phyloP scores from a whole-genome alignment of 2,329 filamentous ascomycete genomes.

The Sclerotinia trifoliorum region DNA sequence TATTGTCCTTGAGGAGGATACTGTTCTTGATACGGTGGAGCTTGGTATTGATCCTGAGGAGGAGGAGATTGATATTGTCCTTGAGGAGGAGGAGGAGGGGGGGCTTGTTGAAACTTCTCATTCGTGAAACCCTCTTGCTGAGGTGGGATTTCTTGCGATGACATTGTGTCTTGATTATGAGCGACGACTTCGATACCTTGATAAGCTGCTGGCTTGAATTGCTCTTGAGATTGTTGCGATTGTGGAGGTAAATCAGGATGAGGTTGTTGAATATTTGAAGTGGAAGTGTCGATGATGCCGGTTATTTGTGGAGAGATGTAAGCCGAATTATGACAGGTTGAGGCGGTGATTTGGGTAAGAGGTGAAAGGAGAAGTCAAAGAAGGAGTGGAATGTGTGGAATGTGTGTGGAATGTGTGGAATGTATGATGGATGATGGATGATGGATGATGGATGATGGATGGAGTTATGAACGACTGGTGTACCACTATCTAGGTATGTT shows the following conservation, averaged over 20 bases:
- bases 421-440: too few species aligned
- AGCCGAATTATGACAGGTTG: not conserved
- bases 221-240: not conserved
- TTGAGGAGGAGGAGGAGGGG: not conserved
- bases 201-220: slow-evolving; percentile 1
- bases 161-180: slow-evolving; percentile 11
- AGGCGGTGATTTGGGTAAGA: slow-evolving; percentile 1
- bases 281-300: not conserved
- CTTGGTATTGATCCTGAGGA: slow-evolving; percentile 7
- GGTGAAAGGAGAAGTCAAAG: not conserved
- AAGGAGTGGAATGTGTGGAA: slow-evolving; percentile 3
- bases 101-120: not conserved
- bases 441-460: too few species aligned
- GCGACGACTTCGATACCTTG: slow-evolving; percentile 19
- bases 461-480: too few species aligned
- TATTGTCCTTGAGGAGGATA: slow-evolving; percentile 5
- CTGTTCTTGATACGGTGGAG: slow-evolving; percentile 1
- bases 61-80: slow-evolving; percentile 3
- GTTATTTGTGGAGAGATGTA: slow-evolving; percentile 12
- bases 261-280: slow-evolving; percentile 15
- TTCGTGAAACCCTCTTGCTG: slow-evolving; percentile 14
- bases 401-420: not conserved
- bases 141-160: slow-evolving; percentile 7
- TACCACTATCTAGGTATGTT: not conserved
- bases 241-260: slow-evolving; percentile 3